Evolutionary conservation across 2,329 filamentous ascomycete species (phyloP).

Genomic region (Xylaria sp.): DNA sequence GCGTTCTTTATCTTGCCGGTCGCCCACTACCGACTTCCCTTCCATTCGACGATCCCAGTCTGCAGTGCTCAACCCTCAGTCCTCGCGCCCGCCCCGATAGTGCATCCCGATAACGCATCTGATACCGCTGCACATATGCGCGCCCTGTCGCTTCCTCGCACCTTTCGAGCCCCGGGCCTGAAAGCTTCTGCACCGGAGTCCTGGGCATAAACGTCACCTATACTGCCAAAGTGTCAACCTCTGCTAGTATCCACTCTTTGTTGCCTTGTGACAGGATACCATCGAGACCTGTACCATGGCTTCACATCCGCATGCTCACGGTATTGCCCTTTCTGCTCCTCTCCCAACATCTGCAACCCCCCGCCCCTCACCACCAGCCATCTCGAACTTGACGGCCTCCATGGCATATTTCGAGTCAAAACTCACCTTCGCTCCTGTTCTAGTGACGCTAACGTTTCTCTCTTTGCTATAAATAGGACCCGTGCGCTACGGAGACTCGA

Average conservation of each 20-base stretch:
- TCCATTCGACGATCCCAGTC: background rate
- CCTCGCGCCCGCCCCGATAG: background rate
- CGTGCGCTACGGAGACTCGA: slow-evolving; percentile 43
- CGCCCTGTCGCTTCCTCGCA: slow-evolving; percentile 24
- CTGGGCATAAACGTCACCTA: slow-evolving; percentile 8
- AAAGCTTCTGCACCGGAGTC: slow-evolving; percentile 24
- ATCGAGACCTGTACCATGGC: slow-evolving; percentile 29
- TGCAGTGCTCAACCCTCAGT: background rate
- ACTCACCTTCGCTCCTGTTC: background rate
- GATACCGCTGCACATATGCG: slow-evolving; percentile 31
- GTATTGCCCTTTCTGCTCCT: slow-evolving; percentile 24
- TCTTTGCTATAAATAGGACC: slow-evolving; percentile 42
- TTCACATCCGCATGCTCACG: slow-evolving; percentile 31
- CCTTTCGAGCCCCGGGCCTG: slow-evolving; percentile 32
- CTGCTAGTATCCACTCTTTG: slow-evolving; percentile 29
- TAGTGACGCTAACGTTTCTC: slow-evolving; percentile 23
- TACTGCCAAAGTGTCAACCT: slow-evolving; percentile 12
- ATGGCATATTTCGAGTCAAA: background rate
- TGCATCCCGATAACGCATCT: slow-evolving; percentile 5
- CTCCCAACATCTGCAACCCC: background rate
- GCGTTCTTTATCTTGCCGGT: slow-evolving; percentile 13
- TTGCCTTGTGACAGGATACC: slow-evolving; percentile 23
- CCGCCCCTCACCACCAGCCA: background rate
- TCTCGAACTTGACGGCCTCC: background rate
- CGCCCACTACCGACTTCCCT: background rate